Conservation (phyloP, 306 rosid species). For the Prunus armeniaca region DNA sequence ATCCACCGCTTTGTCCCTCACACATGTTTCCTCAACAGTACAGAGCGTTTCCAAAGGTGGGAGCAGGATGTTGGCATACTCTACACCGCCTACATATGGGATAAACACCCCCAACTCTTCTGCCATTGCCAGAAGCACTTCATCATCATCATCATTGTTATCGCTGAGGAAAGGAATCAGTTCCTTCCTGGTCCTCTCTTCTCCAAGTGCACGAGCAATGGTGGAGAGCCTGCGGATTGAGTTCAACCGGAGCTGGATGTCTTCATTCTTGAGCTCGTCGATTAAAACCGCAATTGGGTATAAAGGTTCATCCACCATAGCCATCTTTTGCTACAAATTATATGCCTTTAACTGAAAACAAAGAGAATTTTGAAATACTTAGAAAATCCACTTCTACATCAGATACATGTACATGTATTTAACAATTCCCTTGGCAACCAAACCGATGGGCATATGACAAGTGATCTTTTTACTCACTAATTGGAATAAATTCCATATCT, state of each 20-base stretch:
- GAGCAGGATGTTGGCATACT: conserved; percentile 75
- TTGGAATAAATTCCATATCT: neutral
- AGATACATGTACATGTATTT: neutral
- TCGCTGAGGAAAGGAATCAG: conserved; percentile 87
- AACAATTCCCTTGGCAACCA: conserved; percentile 9
- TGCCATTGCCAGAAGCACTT: conserved; percentile 96
- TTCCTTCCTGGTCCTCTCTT: conserved; percentile 89
- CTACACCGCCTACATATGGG: conserved; percentile 93
- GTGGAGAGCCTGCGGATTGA: conserved; percentile 92
- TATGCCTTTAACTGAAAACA: conserved; percentile 25
- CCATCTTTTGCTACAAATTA: conserved; percentile 34
- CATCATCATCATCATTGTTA: conserved; percentile 94
- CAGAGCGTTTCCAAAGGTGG: conserved; percentile 86
- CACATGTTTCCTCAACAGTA: conserved; percentile 96
- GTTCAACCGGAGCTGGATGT: conserved; percentile 86
- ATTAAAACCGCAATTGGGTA: conserved; percentile 93
- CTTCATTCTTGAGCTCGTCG: conserved; percentile 93
- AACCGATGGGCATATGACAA: neutral
- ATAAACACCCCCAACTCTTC: conserved; percentile 95
- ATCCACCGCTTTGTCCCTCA: conserved; percentile 91
- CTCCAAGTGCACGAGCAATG: conserved; percentile 96
- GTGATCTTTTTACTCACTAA: neutral
- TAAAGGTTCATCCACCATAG: conserved; percentile 76
- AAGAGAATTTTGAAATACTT: neutral
- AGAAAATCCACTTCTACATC: neutral